phyloP scores from a whole-genome alignment of 768 basidiomycete genomes.

The Suillus sp. region DNA sequence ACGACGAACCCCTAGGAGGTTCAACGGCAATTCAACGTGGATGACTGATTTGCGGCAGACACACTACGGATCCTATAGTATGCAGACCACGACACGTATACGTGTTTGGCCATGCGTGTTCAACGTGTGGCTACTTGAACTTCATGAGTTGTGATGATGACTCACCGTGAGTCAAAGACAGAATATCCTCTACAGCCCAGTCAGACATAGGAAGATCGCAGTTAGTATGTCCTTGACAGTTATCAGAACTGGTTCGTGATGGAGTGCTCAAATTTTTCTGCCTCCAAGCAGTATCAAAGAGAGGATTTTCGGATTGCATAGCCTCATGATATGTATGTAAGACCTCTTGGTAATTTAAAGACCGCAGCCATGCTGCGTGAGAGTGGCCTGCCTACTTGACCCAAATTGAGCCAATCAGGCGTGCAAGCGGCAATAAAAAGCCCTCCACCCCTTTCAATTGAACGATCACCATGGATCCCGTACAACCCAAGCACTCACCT shows the following conservation, averaged over 20 bases:
- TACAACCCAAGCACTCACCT: slow-evolving; percentile 24
- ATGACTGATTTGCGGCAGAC: slow-evolving; percentile 50
- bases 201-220: slow-evolving; percentile 35
- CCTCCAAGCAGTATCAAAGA: neutral
- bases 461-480: slow-evolving; percentile 20
- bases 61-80: slow-evolving; percentile 48
- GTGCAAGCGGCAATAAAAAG: slow-evolving; percentile 26
- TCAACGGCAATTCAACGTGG: slow-evolving; percentile 39
- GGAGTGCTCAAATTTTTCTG: slow-evolving; percentile 10
- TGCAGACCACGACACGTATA: slow-evolving; percentile 65
- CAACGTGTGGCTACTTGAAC: slow-evolving; percentile 17
- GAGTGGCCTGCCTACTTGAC: slow-evolving; percentile 14
- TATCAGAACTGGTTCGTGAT: slow-evolving; percentile 25
- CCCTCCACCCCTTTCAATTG: slow-evolving; percentile 32
- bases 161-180: slow-evolving; percentile 49
- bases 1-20: slow-evolving; percentile 40
- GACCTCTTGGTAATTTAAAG: neutral
- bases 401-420: slow-evolving; percentile 15
- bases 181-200: slow-evolving; percentile 39
- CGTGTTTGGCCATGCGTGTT: slow-evolving; percentile 29
- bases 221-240: slow-evolving; percentile 47
- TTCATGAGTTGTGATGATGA: slow-evolving; percentile 6
- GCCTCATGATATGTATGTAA: neutral
- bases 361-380: slow-evolving; percentile 12
- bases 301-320: neutral